These are phyloP conservation scores for Vanrija humicola DNA, from an alignment of 1,284 basidiomycete species.

Conservation along the genomic window DNA sequence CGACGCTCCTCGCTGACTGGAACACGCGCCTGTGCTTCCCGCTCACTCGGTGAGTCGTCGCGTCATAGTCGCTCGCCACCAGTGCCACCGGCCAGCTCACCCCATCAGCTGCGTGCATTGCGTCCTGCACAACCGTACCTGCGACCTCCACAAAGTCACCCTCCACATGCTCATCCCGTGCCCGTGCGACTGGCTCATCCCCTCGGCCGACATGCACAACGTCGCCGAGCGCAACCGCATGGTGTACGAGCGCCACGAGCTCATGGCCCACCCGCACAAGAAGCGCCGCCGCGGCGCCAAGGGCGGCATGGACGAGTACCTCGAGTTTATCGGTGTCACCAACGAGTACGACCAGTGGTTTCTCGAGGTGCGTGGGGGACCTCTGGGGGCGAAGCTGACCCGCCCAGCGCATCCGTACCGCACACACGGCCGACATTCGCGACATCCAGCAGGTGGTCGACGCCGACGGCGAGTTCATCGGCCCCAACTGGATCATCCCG, in stretches of 20 bases:
- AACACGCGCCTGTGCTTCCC: not conserved
- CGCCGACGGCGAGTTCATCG: not conserved
- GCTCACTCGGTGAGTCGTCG: not conserved
- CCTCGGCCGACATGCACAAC: not conserved
- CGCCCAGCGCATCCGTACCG: not conserved
- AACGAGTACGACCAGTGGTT: not conserved
- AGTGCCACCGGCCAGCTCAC: not conserved
- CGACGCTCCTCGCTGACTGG: not conserved
- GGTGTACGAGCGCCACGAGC: not conserved
- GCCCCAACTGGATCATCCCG: conserved; percentile 4
- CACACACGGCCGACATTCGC: not conserved
- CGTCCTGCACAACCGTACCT: conserved; percentile 1
- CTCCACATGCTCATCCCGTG: not conserved
- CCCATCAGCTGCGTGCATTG: conserved; percentile 8
- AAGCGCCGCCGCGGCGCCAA: not conserved
- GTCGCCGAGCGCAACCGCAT: not conserved
- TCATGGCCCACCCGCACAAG: not conserved
- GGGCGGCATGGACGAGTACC: not conserved
- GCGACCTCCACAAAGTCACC: conserved; percentile 2
- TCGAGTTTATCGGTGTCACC: not conserved
- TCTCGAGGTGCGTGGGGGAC: not conserved
- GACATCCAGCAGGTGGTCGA: not conserved
- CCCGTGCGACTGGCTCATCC: conserved; percentile 9
- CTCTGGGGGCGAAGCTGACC: not conserved
- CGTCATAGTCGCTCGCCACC: not conserved